Conservation (phyloP, 257 asterid genomes). For the Echites panduratus region DNA sequence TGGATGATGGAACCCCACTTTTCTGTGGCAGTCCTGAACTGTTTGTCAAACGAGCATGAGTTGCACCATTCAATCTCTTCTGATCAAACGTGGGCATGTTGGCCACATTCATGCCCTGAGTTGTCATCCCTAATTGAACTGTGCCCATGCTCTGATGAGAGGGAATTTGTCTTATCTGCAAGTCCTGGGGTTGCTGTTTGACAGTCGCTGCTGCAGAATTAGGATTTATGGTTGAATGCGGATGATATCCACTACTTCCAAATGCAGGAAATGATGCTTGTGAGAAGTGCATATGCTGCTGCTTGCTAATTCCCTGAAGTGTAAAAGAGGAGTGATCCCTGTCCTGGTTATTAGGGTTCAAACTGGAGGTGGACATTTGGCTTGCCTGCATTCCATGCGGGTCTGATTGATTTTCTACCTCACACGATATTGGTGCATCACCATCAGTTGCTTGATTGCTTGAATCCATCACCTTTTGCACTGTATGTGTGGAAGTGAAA, state of each 20-base stretch:
- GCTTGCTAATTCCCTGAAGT: slow-evolving; percentile 62
- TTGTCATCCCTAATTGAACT: slow-evolving; percentile 33
- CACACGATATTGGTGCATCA: slow-evolving; percentile 36
- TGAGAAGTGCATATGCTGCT: slow-evolving; percentile 59
- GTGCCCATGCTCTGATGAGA: slow-evolving; percentile 48
- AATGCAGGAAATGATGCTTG: slow-evolving; percentile 53
- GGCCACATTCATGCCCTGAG: slow-evolving; percentile 29
- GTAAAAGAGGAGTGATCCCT: slow-evolving; percentile 59
- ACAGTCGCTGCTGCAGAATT: slow-evolving; percentile 43
- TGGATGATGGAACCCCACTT: slow-evolving; percentile 38
- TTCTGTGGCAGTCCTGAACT: slow-evolving; percentile 35
- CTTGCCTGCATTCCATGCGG: slow-evolving; percentile 40
- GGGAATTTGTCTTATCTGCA: slow-evolving; percentile 59
- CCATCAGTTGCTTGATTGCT: slow-evolving; percentile 39
- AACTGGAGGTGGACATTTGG: slow-evolving; percentile 41
- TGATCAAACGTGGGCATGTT: slow-evolving; percentile 55
- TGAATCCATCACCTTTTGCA: slow-evolving; percentile 32
- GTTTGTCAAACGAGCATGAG: slow-evolving; percentile 33
- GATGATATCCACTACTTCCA: slow-evolving; percentile 48
- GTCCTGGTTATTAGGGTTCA: slow-evolving; percentile 46
- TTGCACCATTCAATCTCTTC: slow-evolving; percentile 41
- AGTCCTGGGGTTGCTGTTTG: slow-evolving; percentile 51
- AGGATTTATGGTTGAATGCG: slow-evolving; percentile 48
- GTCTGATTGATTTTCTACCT: slow-evolving; percentile 51
- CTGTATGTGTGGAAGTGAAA: slow-evolving; percentile 19